A percentile compares a stretch with the other conserved stretches of the same genome.
Conservation (phyloP, 345 rosid species). For the Chamaenerion angustifolium region DNA sequence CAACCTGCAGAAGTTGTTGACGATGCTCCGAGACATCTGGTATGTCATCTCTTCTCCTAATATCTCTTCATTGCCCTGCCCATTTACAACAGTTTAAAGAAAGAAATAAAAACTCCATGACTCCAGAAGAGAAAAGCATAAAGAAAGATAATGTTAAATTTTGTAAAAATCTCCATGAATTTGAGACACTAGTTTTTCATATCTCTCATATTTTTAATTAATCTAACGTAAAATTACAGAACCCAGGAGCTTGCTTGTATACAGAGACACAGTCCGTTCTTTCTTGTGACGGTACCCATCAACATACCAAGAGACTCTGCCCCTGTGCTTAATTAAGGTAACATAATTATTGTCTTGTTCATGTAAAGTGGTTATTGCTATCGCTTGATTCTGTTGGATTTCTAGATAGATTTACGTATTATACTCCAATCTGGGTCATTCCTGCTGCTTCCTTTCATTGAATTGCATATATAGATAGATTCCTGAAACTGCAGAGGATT, state of each 20-base stretch:
- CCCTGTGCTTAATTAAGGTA: constrained; percentile 67
- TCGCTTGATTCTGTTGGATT: too few relatives aligned
- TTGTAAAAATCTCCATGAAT: background rate
- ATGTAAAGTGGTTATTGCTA: too few relatives aligned
- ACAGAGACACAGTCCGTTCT: constrained; percentile 53
- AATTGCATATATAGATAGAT: too few relatives aligned
- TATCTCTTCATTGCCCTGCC: background rate
- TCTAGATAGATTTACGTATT: too few relatives aligned
- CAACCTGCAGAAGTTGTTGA: constrained; percentile 92
- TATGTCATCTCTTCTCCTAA: constrained; percentile 14
- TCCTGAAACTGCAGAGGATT: too few relatives aligned
- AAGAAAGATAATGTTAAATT: too few relatives aligned
- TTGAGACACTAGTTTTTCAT: background rate
- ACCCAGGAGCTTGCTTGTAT: constrained; percentile 84
- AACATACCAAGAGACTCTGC: constrained; percentile 70
- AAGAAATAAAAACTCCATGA: background rate
- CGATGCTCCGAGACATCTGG: constrained; percentile 83
- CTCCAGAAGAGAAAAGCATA: too few relatives aligned
- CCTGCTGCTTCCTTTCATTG: too few relatives aligned
- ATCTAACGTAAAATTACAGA: constrained; percentile 25
- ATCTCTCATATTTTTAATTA: background rate
- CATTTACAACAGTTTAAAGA: background rate
- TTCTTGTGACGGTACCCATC: constrained; percentile 82
- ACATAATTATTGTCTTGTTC: too few relatives aligned
- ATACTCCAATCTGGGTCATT: too few relatives aligned